Evolutionary conservation across 345 rosid genomes (phyloP).

Genomic region (Dimocarpus longan): DNA sequence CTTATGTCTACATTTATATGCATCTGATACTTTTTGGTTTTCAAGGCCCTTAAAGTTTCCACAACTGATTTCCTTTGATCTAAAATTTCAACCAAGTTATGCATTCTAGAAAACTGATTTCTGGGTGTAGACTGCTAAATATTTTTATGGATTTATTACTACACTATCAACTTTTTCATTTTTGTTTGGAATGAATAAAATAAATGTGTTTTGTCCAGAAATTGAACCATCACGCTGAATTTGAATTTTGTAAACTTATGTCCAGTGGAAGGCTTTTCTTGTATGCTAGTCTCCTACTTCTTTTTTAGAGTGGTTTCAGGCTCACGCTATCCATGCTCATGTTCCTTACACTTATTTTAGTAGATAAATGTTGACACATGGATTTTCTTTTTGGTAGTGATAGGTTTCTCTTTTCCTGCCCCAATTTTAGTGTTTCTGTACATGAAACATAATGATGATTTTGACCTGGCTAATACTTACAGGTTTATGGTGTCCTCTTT

Average conservation of each 20-base stretch:
- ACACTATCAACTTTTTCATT: neutral
- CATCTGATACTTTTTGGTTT: neutral
- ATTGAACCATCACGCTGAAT: neutral
- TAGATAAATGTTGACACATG: neutral
- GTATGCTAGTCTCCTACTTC: neutral
- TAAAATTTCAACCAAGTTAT: neutral
- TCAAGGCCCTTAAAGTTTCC: neutral
- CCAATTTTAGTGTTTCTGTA: neutral
- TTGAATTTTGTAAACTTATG: neutral
- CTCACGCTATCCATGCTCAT: neutral
- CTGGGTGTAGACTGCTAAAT: neutral
- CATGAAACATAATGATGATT: constrained; percentile 2
- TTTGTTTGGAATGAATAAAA: neutral
- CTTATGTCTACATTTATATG: neutral
- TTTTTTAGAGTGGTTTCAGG: neutral
- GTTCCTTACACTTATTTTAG: neutral
- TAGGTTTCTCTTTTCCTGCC: neutral
- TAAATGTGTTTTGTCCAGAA: neutral
- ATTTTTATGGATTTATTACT: neutral
- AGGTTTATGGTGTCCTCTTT: neutral
- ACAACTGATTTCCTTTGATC: neutral
- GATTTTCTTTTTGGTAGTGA: neutral
- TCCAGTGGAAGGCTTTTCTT: constrained; percentile 2
- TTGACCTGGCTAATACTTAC: constrained; percentile 7
- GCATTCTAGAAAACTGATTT: neutral